These are phyloP conservation scores for Yamadazyma nakazawae DNA, from an alignment of 805 yeast species.

Conservation along the genomic window DNA sequence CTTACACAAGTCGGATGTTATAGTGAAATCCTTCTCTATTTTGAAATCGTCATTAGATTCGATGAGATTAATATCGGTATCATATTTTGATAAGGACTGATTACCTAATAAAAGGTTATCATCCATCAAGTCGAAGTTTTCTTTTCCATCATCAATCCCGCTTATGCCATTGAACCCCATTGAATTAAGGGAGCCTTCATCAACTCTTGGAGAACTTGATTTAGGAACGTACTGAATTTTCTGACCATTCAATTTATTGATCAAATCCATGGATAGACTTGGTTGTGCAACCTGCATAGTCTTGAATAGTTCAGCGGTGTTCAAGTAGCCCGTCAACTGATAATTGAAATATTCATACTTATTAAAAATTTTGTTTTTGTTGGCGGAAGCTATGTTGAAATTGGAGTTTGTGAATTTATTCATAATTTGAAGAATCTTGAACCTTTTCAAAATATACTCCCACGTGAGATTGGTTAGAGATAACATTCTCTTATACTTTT, in stretches of 20 bases:
- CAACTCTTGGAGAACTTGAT: neutral
- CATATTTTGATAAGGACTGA: constrained; percentile 3
- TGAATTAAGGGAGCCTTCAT: neutral
- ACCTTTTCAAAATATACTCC: constrained; percentile 40
- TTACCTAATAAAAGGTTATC: constrained; percentile 1
- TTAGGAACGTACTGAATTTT: constrained; percentile 1
- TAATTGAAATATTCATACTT: constrained; percentile 36
- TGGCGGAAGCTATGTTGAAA: constrained; percentile 13
- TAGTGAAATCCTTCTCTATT: constrained; percentile 12
- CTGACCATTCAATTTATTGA: constrained; percentile 10
- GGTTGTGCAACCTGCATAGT: constrained; percentile 46
- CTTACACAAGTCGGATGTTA: constrained; percentile 6
- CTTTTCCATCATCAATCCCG: neutral
- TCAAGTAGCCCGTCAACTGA: constrained; percentile 37
- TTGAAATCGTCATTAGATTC: constrained; percentile 10
- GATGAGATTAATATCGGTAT: constrained; percentile 4
- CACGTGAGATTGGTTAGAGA: constrained; percentile 41
- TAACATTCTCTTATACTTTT: constrained; percentile 44
- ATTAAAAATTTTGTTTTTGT: constrained; percentile 17
- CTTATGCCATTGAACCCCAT: neutral
- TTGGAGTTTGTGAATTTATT: constrained; percentile 22
- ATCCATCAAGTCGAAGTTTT: constrained; percentile 6
- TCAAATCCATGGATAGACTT: constrained; percentile 12
- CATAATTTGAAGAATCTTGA: constrained; percentile 28
- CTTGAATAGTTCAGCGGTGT: constrained; percentile 39